Conservation (phyloP, 148 eudicot species). For the Arbutus unedo region DNA sequence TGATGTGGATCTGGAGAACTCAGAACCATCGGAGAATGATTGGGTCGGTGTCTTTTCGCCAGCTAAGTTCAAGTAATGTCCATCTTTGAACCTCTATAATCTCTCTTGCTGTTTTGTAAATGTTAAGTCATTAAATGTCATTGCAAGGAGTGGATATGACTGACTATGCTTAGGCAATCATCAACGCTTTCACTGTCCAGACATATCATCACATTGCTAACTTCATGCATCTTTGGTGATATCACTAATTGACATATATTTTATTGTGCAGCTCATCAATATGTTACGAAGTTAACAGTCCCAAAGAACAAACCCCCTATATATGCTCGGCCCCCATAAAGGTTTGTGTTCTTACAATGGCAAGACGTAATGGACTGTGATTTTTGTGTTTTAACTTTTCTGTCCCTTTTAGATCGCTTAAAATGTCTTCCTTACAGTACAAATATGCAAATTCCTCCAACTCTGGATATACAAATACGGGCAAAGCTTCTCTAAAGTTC, state of each 20-base stretch:
- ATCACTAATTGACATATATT: slow-evolving; percentile 2
- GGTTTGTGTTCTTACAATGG: slow-evolving; percentile 33
- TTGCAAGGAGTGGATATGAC: neutral
- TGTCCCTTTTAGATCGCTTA: neutral
- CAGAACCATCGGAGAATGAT: slow-evolving; percentile 60
- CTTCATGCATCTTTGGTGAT: neutral
- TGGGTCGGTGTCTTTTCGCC: slow-evolving; percentile 98
- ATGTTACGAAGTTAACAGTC: slow-evolving; percentile 43
- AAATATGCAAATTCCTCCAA: slow-evolving; percentile 50
- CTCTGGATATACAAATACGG: slow-evolving; percentile 48
- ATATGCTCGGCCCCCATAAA: slow-evolving; percentile 85
- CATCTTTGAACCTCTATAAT: neutral
- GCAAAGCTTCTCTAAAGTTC: slow-evolving; percentile 53
- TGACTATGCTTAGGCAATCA: neutral
- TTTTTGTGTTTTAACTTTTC: neutral
- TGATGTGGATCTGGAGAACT: slow-evolving; percentile 41
- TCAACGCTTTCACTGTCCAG: neutral
- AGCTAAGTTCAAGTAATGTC: slow-evolving; percentile 52
- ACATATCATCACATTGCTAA: neutral
- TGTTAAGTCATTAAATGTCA: too few species aligned
- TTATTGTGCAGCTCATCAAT: slow-evolving; percentile 49
- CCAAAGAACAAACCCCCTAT: slow-evolving; percentile 52
- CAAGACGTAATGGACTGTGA: neutral
- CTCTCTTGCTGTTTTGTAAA: neutral
- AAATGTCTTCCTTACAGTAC: slow-evolving; percentile 47